Conservation (phyloP, 305 asterid species). For the Fraxinus sp. region DNA sequence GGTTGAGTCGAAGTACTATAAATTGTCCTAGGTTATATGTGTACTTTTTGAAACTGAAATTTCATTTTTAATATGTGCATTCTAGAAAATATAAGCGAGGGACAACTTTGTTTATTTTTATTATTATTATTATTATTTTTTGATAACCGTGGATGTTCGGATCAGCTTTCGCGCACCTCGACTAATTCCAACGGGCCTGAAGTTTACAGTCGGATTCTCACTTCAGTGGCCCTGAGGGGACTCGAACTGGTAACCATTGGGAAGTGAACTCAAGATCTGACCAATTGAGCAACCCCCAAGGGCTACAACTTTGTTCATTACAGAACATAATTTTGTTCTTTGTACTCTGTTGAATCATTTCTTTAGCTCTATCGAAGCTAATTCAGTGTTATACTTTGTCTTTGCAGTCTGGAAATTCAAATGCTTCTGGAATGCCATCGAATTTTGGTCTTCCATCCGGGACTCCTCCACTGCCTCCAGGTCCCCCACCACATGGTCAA, state of each 20-base stretch:
- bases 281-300: no score
- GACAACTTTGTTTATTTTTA: not conserved
- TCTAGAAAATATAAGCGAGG: not conserved
- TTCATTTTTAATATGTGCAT: not conserved
- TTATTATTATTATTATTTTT: no score
- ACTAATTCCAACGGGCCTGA: no score
- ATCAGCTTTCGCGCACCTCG: no score
- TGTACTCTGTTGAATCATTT: not conserved
- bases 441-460: constrained; percentile 65
- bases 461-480: constrained; percentile 91
- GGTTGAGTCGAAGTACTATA: not conserved
- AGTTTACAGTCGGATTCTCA: no score
- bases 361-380: not conserved
- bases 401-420: constrained; percentile 79
- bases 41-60: not conserved
- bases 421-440: constrained; percentile 63
- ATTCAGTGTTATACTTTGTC: not conserved
- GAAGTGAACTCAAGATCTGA: no score
- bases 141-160: no score
- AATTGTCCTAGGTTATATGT: not conserved
- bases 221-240: no score
- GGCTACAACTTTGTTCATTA: not conserved
- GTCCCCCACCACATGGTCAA: constrained; percentile 94
- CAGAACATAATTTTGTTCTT: not conserved
- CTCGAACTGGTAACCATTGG: no score